Percentiles rank a stretch among this genome's conserved stretches.
Conservation (phyloP, 441 rosid species). For the Breynia disticha region DNA sequence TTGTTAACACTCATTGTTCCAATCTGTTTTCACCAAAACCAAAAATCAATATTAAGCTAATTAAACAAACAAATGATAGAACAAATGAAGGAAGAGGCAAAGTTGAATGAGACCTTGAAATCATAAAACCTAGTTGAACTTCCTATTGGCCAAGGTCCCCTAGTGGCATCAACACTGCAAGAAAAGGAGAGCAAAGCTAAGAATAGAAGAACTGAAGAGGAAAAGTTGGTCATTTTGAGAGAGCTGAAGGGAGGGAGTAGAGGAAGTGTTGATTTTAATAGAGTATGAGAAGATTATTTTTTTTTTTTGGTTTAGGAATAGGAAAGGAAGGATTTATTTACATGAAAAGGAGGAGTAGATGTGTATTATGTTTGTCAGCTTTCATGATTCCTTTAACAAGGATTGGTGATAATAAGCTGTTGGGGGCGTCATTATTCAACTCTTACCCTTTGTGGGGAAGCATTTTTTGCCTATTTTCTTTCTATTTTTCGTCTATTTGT, state of each 20-base stretch:
- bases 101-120: constrained; percentile 41
- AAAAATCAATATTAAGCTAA: background rate
- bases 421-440: constrained; percentile 31
- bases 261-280: constrained; percentile 17
- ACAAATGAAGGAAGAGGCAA: no score
- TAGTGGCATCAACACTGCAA: constrained; percentile 11
- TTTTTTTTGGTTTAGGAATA: no score
- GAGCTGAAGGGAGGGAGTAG: constrained; percentile 4
- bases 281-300: background rate
- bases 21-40: constrained; percentile 25
- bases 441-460: constrained; percentile 30
- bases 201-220: constrained; percentile 13
- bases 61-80: background rate
- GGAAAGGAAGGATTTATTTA: constrained; percentile 4
- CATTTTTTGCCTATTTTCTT: constrained; percentile 2
- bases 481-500: no score
- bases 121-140: constrained; percentile 57
- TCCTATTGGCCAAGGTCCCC: constrained; percentile 28
- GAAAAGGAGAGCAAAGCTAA: constrained; percentile 21
- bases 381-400: constrained; percentile 41
- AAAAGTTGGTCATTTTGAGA: constrained; percentile 21
- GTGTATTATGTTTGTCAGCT: constrained; percentile 30
- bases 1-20: constrained; percentile 47
- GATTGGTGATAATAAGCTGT: constrained; percentile 27
- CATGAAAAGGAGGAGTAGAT: background rate